These are phyloP conservation scores for Paspalum notatum DNA, from an alignment of 176 grass and related monocot genomes.

Conservation along the genomic window DNA sequence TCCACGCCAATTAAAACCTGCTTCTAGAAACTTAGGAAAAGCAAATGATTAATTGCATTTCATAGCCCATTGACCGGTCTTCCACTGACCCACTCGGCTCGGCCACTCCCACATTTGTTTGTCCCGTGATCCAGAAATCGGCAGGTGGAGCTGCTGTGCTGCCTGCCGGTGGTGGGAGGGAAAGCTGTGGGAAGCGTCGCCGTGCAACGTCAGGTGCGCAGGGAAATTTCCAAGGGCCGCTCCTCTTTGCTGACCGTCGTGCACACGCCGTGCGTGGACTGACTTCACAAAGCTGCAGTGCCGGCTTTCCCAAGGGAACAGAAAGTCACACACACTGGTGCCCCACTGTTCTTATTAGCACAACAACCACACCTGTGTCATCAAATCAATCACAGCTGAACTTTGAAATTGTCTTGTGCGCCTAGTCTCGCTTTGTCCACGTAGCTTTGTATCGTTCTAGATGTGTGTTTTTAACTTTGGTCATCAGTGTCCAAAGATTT, in stretches of 20 bases:
- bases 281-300: background rate
- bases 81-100: too few relatives aligned
- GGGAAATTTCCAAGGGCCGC: background rate
- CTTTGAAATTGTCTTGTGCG: background rate
- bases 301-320: background rate
- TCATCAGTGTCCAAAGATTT: too few relatives aligned
- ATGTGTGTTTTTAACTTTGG: too few relatives aligned
- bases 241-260: constrained; percentile 40
- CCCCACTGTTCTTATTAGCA: background rate
- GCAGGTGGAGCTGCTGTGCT: background rate
- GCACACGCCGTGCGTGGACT: constrained; percentile 33
- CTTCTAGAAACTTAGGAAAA: constrained; percentile 4
- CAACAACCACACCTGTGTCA: background rate
- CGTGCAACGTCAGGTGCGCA: background rate
- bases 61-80: constrained; percentile 2
- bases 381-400: background rate
- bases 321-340: background rate
- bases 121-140: background rate
- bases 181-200: background rate
- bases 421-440: too few relatives aligned
- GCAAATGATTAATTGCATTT: background rate
- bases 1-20: background rate
- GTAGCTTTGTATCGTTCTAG: too few relatives aligned
- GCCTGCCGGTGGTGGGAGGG: background rate
- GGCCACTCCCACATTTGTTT: too few relatives aligned